Percentiles rank a stretch among this genome's conserved stretches.
Evolutionary conservation across 129 eudicot species (phyloP).

Genomic region (Centrapalus pauciflorus): DNA sequence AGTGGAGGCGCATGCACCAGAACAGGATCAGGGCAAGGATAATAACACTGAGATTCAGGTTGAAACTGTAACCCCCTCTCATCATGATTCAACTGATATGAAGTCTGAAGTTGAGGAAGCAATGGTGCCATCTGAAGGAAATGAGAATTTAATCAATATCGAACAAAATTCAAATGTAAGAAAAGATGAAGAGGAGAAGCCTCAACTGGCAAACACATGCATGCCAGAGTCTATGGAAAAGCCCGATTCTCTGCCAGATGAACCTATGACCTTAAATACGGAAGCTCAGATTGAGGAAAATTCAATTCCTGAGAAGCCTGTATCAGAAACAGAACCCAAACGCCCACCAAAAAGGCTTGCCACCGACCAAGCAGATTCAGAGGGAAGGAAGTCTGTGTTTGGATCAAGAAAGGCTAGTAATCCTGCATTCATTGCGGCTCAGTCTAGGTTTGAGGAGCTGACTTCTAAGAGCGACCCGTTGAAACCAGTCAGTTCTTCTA

Average conservation of each 20-base stretch:
- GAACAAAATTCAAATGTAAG: background rate
- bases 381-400: conserved; percentile 42
- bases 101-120: conserved; percentile 22
- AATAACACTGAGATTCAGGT: conserved; percentile 14
- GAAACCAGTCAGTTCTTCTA: background rate
- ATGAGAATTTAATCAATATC: conserved; percentile 24
- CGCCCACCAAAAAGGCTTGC: conserved; percentile 42
- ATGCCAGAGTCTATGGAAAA: conserved; percentile 19
- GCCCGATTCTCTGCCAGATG: conserved; percentile 17
- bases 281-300: conserved; percentile 9
- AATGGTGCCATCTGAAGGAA: conserved; percentile 28
- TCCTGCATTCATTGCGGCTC: conserved; percentile 88
- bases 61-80: conserved; percentile 16
- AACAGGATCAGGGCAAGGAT: conserved; percentile 23
- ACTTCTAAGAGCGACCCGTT: conserved; percentile 31
- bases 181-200: conserved; percentile 30
- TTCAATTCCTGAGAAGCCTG: conserved; percentile 15
- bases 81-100: conserved; percentile 16
- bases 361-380: conserved; percentile 46
- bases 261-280: conserved; percentile 7
- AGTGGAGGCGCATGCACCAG: conserved; percentile 23
- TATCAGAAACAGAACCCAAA: conserved; percentile 34
- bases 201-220: conserved; percentile 14
- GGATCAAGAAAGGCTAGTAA: conserved; percentile 66
- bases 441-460: conserved; percentile 80